Evolutionary conservation across 352 stramenopile genomes (phyloP).

Genomic region (Blastocystis sp.): DNA sequence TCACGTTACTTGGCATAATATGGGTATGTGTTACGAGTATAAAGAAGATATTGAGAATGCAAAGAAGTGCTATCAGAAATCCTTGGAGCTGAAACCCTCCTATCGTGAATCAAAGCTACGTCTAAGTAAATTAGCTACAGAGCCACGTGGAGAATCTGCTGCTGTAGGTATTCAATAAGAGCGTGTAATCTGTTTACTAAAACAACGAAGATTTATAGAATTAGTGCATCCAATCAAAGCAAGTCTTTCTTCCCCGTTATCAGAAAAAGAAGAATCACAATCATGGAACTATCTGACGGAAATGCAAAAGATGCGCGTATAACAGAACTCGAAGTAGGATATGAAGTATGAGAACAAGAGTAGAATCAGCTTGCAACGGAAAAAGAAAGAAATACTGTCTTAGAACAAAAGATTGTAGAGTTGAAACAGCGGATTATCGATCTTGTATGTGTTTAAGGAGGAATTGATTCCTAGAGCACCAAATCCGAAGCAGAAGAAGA

Average conservation of each 20-base stretch:
- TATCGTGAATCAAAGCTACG: conserved; percentile 53
- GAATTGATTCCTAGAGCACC: conserved; percentile 16
- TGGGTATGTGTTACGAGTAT: conserved; percentile 63
- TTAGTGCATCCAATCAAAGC: conserved; percentile 44
- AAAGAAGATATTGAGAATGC: conserved; percentile 60
- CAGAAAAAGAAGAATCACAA: neutral
- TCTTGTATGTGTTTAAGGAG: neutral
- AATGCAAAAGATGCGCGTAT: conserved; percentile 33
- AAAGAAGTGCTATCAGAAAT: conserved; percentile 57
- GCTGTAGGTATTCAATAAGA: neutral
- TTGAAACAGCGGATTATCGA: conserved; percentile 54
- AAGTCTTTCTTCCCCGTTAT: neutral
- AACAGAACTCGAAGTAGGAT: conserved; percentile 35
- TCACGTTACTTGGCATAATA: conserved; percentile 62
- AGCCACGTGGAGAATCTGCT: neutral
- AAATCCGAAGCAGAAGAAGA: conserved; percentile 57
- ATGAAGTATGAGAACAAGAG: neutral
- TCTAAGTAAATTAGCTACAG: conserved; percentile 46
- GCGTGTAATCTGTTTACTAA: neutral
- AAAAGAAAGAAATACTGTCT: neutral
- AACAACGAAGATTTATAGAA: neutral
- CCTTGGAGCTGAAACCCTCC: conserved; percentile 53
- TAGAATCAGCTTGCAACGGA: conserved; percentile 44
- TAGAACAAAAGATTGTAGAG: conserved; percentile 44
- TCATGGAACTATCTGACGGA: neutral